These are phyloP conservation scores for Citrus mangshanensis DNA, from an alignment of 345 rosid genomes.

Conservation along the genomic window DNA sequence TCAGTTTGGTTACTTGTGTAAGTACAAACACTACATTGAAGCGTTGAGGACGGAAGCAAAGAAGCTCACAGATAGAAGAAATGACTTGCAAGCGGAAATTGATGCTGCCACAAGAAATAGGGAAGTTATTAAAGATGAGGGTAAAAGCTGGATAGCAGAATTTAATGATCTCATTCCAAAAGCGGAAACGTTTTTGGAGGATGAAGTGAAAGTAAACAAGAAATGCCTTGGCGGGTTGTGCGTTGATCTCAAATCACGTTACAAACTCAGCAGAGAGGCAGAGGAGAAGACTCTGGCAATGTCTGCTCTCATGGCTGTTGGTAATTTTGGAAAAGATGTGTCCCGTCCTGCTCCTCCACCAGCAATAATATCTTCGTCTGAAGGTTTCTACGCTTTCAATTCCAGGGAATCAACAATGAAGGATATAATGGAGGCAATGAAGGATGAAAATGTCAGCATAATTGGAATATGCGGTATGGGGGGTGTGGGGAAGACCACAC, in stretches of 20 bases:
- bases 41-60: neutral
- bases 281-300: neutral
- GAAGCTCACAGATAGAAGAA: neutral
- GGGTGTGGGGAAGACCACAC: slow-evolving; percentile 8
- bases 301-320: no score
- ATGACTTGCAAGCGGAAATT: neutral
- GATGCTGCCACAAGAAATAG: neutral
- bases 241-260: neutral
- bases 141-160: neutral
- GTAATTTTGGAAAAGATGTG: no score
- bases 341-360: slow-evolving; percentile 2
- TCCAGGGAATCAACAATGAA: neutral
- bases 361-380: neutral
- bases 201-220: neutral
- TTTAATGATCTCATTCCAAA: neutral
- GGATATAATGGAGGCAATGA: neutral
- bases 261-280: neutral
- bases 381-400: neutral
- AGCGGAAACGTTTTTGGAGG: neutral
- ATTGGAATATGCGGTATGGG: slow-evolving; percentile 20
- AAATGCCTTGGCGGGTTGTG: neutral
- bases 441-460: neutral
- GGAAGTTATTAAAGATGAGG: neutral
- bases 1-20: neutral
- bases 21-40: neutral